Conservation (phyloP, 2,329 filamentous ascomycete species). For the Zymoseptoria crescenta region DNA sequence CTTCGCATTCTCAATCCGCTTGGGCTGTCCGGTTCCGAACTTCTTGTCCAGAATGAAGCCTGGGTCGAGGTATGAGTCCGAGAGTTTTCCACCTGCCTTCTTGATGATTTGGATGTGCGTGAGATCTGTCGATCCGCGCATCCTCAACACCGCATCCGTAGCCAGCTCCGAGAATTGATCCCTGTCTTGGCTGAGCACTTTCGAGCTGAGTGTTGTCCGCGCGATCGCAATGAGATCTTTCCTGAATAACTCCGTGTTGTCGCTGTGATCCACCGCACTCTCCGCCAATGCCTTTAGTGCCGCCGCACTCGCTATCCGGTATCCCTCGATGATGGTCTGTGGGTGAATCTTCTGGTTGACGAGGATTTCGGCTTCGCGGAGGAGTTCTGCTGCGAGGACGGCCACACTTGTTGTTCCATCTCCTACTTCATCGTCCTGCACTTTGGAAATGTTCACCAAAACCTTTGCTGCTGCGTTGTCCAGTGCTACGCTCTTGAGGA, state of each 20-base stretch:
- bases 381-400: constrained; percentile 86
- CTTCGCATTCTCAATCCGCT: constrained; percentile 94
- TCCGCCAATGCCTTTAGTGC: constrained; percentile 77
- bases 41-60: constrained; percentile 99
- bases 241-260: constrained; percentile 72
- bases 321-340: constrained; percentile 98
- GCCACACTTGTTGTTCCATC: constrained; percentile 98
- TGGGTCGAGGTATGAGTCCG: constrained; percentile 94
- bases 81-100: constrained; percentile 95
- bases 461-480: constrained; percentile 98
- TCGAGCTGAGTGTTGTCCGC: constrained; percentile 91
- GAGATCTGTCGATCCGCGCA: constrained; percentile 85
- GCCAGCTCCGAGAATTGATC: constrained; percentile 86
- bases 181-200: constrained; percentile 89
- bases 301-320: constrained; percentile 89
- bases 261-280: constrained; percentile 82
- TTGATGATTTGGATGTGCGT: constrained; percentile 99
- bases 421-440: constrained; percentile 97
- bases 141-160: constrained; percentile 79
- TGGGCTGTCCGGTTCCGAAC: constrained; percentile 97
- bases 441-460: constrained; percentile 97
- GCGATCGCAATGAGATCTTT: constrained; percentile 87
- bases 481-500: constrained; percentile 94
- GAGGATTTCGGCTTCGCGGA: constrained; percentile 93
- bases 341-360: constrained; percentile 98